A percentile compares a stretch with the other conserved stretches of the same genome.
These are phyloP conservation scores for Arabidopsis arenosa DNA, from an alignment of 345 rosid species.

Conservation along the genomic window DNA sequence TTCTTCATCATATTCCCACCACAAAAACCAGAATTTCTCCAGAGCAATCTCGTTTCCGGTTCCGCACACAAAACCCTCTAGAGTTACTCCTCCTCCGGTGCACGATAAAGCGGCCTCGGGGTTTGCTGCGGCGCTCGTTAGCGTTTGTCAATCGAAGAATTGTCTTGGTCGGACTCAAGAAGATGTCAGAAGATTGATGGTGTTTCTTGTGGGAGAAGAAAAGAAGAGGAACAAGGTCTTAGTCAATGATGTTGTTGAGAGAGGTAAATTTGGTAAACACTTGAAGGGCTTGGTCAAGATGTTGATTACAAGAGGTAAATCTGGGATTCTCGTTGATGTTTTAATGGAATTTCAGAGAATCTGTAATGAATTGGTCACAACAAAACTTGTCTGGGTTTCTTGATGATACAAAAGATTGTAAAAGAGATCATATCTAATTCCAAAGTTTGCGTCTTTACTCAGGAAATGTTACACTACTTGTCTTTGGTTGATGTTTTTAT, in stretches of 20 bases:
- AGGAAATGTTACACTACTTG: not conserved
- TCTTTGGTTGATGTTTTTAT: conserved; percentile 26
- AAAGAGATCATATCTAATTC: conserved; percentile 17
- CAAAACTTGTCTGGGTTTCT: conserved; percentile 49
- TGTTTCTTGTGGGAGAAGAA: conserved; percentile 50
- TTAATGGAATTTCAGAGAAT: conserved; percentile 70
- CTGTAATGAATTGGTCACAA: conserved; percentile 49
- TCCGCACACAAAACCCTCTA: conserved; percentile 25
- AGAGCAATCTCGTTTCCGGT: conserved; percentile 30
- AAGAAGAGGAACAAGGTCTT: conserved; percentile 47
- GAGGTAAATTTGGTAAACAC: conserved; percentile 51
- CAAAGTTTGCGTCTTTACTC: conserved; percentile 15
- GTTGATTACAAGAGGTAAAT: conserved; percentile 55
- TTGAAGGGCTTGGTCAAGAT: conserved; percentile 59
- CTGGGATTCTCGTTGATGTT: conserved; percentile 56
- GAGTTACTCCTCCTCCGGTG: conserved; percentile 20
- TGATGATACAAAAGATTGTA: conserved; percentile 24
- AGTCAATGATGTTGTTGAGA: conserved; percentile 49
- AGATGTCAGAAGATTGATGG: conserved; percentile 55
- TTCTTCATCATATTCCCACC: conserved; percentile 29
- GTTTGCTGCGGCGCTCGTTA: conserved; percentile 78
- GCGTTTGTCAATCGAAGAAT: conserved; percentile 54
- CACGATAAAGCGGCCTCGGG: conserved; percentile 67
- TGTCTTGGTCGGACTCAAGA: conserved; percentile 52
- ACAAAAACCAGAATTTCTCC: conserved; percentile 17